Base-by-base conservation (phyloP, 108 stramenopile species). In the Mediolabrus comicus region DNA sequence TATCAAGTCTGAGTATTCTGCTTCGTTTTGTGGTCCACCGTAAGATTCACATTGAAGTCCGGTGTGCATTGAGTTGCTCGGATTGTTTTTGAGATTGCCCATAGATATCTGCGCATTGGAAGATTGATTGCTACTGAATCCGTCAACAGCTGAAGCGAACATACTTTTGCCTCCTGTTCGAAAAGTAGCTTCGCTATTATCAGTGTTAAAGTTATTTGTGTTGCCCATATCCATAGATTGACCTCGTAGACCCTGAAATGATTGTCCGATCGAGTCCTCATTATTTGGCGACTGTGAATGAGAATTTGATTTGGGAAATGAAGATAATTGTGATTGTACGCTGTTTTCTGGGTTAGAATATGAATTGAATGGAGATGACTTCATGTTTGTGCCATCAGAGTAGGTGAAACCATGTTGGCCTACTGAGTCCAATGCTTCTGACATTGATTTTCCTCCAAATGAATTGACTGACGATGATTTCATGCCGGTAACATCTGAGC, bases 1-100 rank as follows among this genome's bases (percentile, higher is more conserved):
- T 12, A 78, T 62, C 38, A 82, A 29, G 27, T 78, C 76, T 22
- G 71, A 46, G 16, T 25, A 67, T 61, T 72, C 77, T 38, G 28
- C 56, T 68, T 51, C 26, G 38, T 13, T 14, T 17, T 54, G 55
- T 34, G 72, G 66, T 10, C 71, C 72, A 34, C 77, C 71, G 59
- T 73, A 41, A 39, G 31, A 49, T 24, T 35, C 55, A 33, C 72
- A 73, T n/a, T 65, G 35, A 28, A 73, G 38, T 53, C 35, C 63
- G 35, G 22, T 25, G 53, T 33, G 19, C 31, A 31, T 26, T 4
- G 16, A 51, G 16, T 28, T 19, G 29, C 10, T 32, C 13, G 49
- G 12, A 33, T 34, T 9, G 34, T 14, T 17, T 26, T 31, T 49
- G 26, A 12, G 19, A 51, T 60, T 52, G 33, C 14, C 26, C 27